These are phyloP conservation scores for Aspergillus calidoustus DNA, from an alignment of 2,329 filamentous ascomycete genomes.

Conservation along the genomic window DNA sequence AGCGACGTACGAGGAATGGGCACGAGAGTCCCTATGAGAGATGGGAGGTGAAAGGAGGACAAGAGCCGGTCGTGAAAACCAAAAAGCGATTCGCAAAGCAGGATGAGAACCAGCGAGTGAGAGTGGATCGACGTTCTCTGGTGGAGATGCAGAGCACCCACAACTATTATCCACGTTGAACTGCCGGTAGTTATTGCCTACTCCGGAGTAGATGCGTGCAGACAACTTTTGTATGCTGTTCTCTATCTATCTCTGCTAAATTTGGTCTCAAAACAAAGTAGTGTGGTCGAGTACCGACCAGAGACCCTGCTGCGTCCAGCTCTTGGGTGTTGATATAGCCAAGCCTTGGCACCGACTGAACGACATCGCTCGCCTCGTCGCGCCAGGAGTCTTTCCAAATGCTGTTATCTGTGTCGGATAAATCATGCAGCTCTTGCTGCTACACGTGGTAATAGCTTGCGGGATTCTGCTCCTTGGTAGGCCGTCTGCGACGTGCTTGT, in stretches of 20 bases:
- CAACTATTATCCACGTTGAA: background rate
- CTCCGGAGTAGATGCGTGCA: background rate
- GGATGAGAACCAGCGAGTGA: slow-evolving; percentile 16
- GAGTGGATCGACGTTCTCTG: slow-evolving; percentile 25
- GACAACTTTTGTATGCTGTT: background rate
- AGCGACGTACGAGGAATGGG: slow-evolving; percentile 11
- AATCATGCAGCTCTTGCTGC: slow-evolving; percentile 1
- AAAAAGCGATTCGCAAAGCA: slow-evolving; percentile 7
- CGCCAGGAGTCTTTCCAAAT: slow-evolving; percentile 1
- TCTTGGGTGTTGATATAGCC: background rate
- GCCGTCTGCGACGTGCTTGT: background rate
- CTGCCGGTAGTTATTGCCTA: background rate
- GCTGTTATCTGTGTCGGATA: background rate
- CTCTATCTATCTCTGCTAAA: background rate
- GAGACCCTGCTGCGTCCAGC: background rate
- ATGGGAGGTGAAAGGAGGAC: slow-evolving; percentile 1
- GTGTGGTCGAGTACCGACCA: background rate
- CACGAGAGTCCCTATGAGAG: slow-evolving; percentile 4
- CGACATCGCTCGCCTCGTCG: background rate
- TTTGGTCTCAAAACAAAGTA: background rate
- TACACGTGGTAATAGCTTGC: background rate
- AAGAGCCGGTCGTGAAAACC: background rate
- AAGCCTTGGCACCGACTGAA: background rate
- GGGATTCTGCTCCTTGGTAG: background rate
- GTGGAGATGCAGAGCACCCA: slow-evolving; percentile 20